phyloP scores from a whole-genome alignment of 176 grass and related monocot genomes.

The Triticum monococcum region DNA sequence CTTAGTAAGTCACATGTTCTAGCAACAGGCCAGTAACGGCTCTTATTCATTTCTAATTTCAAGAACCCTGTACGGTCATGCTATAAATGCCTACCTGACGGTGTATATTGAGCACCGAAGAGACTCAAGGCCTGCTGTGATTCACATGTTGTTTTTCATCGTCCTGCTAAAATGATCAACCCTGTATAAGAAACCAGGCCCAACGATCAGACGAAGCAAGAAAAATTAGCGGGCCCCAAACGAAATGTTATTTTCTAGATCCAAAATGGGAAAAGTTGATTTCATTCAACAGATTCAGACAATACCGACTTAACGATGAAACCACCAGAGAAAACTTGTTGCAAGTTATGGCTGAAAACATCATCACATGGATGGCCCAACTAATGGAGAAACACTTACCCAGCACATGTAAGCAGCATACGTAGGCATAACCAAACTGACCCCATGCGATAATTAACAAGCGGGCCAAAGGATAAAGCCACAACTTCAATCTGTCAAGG shows the following conservation, averaged over 20 bases:
- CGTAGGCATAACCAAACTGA: background rate
- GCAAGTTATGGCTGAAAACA: background rate
- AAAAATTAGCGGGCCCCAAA: background rate
- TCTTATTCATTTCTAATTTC: background rate
- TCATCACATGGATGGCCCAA: background rate
- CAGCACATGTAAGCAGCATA: background rate
- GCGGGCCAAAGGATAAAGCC: background rate
- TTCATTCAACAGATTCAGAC: background rate
- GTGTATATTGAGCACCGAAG: background rate
- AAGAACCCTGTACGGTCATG: background rate
- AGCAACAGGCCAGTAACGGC: background rate
- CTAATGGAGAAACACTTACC: background rate
- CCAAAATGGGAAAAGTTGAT: background rate
- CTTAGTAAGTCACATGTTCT: background rate
- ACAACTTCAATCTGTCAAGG: background rate
- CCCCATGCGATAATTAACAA: background rate
- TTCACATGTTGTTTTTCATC: background rate
- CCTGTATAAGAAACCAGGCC: background rate
- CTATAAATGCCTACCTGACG: background rate
- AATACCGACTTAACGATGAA: background rate
- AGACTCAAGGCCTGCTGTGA: background rate
- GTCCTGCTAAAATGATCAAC: background rate
- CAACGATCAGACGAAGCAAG: background rate
- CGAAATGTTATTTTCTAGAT: background rate
- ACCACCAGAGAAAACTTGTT: background rate